phyloP scores from a whole-genome alignment of 2,329 filamentous ascomycete genomes.

The Cyphellophora attinorum region DNA sequence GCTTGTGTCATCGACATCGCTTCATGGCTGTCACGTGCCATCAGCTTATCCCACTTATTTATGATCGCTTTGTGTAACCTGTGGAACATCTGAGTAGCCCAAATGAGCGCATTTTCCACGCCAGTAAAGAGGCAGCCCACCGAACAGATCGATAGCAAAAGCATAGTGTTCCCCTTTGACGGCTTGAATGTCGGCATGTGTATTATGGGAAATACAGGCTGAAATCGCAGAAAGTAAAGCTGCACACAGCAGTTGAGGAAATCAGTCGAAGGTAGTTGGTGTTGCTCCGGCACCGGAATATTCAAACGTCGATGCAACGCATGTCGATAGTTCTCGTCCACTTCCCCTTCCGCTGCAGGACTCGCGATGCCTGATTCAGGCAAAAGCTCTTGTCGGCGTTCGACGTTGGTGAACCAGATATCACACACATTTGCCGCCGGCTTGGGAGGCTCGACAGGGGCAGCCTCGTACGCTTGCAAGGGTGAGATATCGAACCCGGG shows the following conservation, averaged over 20 bases:
- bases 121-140: slow-evolving; percentile 28
- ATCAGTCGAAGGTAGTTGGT: slow-evolving; percentile 13
- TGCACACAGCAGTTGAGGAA: slow-evolving; percentile 16
- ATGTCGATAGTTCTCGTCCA: slow-evolving; percentile 15
- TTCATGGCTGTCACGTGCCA: slow-evolving; percentile 15
- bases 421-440: no score
- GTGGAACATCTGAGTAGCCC: slow-evolving; percentile 22
- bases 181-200: slow-evolving; percentile 16
- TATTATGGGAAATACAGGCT: slow-evolving; percentile 14
- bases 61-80: slow-evolving; percentile 23
- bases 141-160: slow-evolving; percentile 29
- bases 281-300: slow-evolving; percentile 12
- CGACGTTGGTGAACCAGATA: no score
- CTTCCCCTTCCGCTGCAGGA: slow-evolving; percentile 11
- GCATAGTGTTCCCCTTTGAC: slow-evolving; percentile 18
- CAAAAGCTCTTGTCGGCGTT: no score
- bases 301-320: slow-evolving; percentile 13
- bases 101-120: slow-evolving; percentile 20
- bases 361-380: no score
- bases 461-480: no score
- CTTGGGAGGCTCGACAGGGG: no score
- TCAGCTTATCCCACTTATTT: slow-evolving; percentile 20
- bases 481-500: no score
- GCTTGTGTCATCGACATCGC: slow-evolving; percentile 20
- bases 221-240: slow-evolving; percentile 14